Evolutionary conservation across 192 early-diverging fungal genomes (phyloP), one percentile per base, ranked within the genome.

Genomic region (Linnemannia zychae): DNA sequence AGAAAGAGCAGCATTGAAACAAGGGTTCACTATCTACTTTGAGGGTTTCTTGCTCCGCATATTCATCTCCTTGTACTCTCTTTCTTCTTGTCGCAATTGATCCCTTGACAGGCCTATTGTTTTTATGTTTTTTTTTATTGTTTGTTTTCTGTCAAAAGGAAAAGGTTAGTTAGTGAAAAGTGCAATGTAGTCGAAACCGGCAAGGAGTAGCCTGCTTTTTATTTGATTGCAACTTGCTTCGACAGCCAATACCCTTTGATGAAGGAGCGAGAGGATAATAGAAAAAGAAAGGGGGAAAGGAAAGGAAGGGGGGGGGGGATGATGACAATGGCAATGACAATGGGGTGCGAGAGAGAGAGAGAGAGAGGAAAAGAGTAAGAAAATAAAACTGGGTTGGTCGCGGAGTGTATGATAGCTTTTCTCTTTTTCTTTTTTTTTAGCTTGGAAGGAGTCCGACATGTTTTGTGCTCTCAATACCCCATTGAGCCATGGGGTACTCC

Each of bases 301-400:
- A 9, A 49, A 49, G 13, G 9, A 15, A 24, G 57, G n/a, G 24
- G 36, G 40, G 22, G 37, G 67, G 34, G 12, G 37, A 13, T 36
- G 36, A 40, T 40, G 18, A 40, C 24, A 33, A 22, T 69, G n/a
- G 20, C 9, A 28, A 66, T 31, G 28, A 24, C 63, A 66, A 66
- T 40, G 67, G 67, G 22, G 53, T 24, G n/a, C n/a, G n/a, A n/a
- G n/a, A n/a, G n/a, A n/a, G n/a, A n/a, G n/a, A n/a, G n/a, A n/a
- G n/a, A n/a, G n/a, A n/a, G n/a, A n/a, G n/a, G n/a, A n/a, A n/a
- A n/a, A n/a, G n/a, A n/a, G n/a, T n/a, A n/a, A 16, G 12, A 24
- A 63, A 49, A 12, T 33, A 69, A 69, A 69, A 69, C 67, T 36
- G 67, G 67, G 7, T 36, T 40, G n/a, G 63, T 69, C 67, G 67